A percentile compares a stretch with the other conserved stretches of the same genome.
These are phyloP conservation scores for Colletotrichum gloeosporioides DNA, from an alignment of 2,329 filamentous ascomycete genomes.

Conservation along the genomic window DNA sequence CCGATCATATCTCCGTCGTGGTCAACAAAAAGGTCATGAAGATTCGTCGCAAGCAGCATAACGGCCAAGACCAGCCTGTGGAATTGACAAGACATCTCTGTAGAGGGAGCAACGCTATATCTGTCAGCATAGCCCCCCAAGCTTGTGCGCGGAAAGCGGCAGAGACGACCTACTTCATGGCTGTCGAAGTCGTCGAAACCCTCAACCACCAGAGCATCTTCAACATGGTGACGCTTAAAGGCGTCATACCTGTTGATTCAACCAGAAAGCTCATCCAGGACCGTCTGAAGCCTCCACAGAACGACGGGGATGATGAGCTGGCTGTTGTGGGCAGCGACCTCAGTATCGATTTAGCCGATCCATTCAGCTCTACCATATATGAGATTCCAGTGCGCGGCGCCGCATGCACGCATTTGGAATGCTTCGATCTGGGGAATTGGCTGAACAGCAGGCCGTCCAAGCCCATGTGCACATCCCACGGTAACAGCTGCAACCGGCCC, in stretches of 20 bases:
- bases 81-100: slow-evolving; percentile 71
- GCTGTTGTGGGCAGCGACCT: slow-evolving; percentile 63
- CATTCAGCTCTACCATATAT: slow-evolving; percentile 70
- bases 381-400: slow-evolving; percentile 73
- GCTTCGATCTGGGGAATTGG: slow-evolving; percentile 88
- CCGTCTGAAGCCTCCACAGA: slow-evolving; percentile 40
- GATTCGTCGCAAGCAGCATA: slow-evolving; percentile 70
- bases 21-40: slow-evolving; percentile 67
- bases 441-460: slow-evolving; percentile 68
- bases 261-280: slow-evolving; percentile 64
- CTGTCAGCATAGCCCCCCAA: slow-evolving; percentile 49
- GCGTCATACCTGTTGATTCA: slow-evolving; percentile 46
- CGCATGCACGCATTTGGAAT: slow-evolving; percentile 79
- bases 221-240: slow-evolving; percentile 38
- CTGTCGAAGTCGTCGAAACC: slow-evolving; percentile 72
- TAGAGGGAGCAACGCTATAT: slow-evolving; percentile 66
- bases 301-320: slow-evolving; percentile 64
- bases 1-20: slow-evolving; percentile 69
- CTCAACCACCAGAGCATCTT: slow-evolving; percentile 50
- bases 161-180: slow-evolving; percentile 61
- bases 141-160: slow-evolving; percentile 21
- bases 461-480: slow-evolving; percentile 39
- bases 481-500: slow-evolving; percentile 43
- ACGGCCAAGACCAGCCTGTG: slow-evolving; percentile 77
- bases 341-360: slow-evolving; percentile 69